phyloP scores from a whole-genome alignment of 805 yeast genomes.

The Hanseniaspora singularis region DNA sequence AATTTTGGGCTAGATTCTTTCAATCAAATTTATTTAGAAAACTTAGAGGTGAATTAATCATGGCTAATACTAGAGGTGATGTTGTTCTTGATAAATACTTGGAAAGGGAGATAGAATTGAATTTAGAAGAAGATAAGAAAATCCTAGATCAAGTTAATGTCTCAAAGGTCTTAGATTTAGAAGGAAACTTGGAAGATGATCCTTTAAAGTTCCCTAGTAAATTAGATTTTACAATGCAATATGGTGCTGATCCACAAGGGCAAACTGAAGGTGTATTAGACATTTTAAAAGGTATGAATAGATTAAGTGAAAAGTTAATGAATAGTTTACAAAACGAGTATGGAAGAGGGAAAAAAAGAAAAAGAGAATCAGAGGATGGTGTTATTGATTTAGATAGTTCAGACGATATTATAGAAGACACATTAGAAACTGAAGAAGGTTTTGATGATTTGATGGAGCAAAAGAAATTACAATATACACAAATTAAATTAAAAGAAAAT shows the following conservation, averaged over 20 bases:
- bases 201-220: conserved; percentile 62
- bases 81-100: conserved; percentile 73
- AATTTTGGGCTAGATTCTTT: conserved; percentile 93
- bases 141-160: conserved; percentile 37
- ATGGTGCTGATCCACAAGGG: conserved; percentile 38
- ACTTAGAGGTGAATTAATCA: conserved; percentile 76
- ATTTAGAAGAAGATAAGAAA: conserved; percentile 31
- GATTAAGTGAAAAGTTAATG: conserved; percentile 72
- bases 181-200: conserved; percentile 72
- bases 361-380: conserved; percentile 30
- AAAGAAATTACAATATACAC: conserved; percentile 41
- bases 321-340: conserved; percentile 38
- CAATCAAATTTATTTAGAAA: conserved; percentile 78
- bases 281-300: conserved; percentile 77
- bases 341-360: conserved; percentile 23
- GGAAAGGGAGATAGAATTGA: conserved; percentile 51
- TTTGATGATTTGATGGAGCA: conserved; percentile 42
- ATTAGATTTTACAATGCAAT: conserved; percentile 83
- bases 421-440: conserved; percentile 34
- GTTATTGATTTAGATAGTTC: conserved; percentile 15
- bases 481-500: conserved; percentile 31
- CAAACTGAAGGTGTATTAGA: conserved; percentile 54
- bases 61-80: conserved; percentile 69
- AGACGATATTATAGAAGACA: not conserved
- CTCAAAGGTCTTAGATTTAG: conserved; percentile 62